A percentile compares a stretch with the other conserved stretches of the same genome.
Evolutionary conservation across 202 grass and related monocot species (phyloP).

Genomic region (Setaria italica): DNA sequence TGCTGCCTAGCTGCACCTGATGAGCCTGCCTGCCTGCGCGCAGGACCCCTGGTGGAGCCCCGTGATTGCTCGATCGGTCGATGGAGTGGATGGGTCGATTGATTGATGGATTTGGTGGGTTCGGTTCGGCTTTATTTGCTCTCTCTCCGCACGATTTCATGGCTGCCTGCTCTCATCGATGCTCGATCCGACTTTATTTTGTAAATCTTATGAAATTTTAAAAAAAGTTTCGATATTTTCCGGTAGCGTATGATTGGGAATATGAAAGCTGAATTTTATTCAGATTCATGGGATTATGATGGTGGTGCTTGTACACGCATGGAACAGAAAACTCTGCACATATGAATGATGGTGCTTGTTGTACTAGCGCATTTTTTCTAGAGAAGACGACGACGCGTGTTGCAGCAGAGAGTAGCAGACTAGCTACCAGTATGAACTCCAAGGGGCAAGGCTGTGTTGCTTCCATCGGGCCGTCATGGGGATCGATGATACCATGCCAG

Average conservation of each 20-base stretch:
- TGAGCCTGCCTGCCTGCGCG: neutral
- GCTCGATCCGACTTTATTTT: neutral
- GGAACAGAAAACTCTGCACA: neutral
- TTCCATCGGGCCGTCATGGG: slow-evolving; percentile 19
- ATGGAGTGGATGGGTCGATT: neutral
- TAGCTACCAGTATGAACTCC: neutral
- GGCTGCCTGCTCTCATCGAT: neutral
- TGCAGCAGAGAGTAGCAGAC: neutral
- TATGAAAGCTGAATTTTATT: neutral
- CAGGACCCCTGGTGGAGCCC: neutral
- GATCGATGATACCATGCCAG: neutral
- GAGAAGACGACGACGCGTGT: neutral
- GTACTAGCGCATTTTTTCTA: too few relatives aligned
- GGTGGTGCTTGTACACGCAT: neutral
- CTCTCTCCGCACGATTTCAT: neutral
- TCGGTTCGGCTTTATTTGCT: neutral
- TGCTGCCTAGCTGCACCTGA: neutral
- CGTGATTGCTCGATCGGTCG: neutral
- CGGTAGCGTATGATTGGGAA: neutral
- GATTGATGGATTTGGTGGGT: slow-evolving; percentile 29
- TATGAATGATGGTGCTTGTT: neutral
- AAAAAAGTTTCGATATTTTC: neutral
- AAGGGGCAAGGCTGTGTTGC: neutral
- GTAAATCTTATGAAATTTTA: neutral
- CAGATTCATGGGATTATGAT: neutral